These are phyloP conservation scores for Kodamaea fukazawae DNA, from an alignment of 805 yeast species.

Conservation along the genomic window DNA sequence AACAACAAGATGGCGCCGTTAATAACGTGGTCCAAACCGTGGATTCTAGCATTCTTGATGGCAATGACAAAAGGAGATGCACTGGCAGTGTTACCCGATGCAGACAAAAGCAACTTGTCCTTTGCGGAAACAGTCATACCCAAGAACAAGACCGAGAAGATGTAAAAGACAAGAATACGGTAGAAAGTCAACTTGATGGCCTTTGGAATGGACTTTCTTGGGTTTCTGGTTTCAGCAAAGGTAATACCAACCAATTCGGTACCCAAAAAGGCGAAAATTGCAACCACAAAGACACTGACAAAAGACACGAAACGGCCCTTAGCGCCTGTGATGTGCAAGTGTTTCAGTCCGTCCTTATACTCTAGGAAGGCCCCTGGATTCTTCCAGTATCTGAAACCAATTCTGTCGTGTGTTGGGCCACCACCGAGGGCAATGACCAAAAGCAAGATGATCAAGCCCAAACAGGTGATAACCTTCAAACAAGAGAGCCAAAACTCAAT, in stretches of 20 bases:
- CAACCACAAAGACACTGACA: slow-evolving; percentile 59
- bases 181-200: slow-evolving; percentile 69
- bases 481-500: slow-evolving; percentile 56
- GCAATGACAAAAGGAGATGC: slow-evolving; percentile 89
- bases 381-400: slow-evolving; percentile 70
- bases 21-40: slow-evolving; percentile 68
- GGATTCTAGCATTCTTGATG: slow-evolving; percentile 60
- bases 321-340: slow-evolving; percentile 37
- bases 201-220: slow-evolving; percentile 65
- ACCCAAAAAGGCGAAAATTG: slow-evolving; percentile 70
- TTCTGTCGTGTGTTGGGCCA: slow-evolving; percentile 68
- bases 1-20: slow-evolving; percentile 76
- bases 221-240: slow-evolving; percentile 67
- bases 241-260: slow-evolving; percentile 70
- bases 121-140: slow-evolving; percentile 67
- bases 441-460: slow-evolving; percentile 64
- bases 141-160: slow-evolving; percentile 57
- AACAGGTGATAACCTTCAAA: slow-evolving; percentile 61
- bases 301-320: slow-evolving; percentile 61
- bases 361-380: slow-evolving; percentile 61
- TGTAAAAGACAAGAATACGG: slow-evolving; percentile 61
- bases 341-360: slow-evolving; percentile 43
- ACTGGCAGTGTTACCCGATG: slow-evolving; percentile 56
- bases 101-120: slow-evolving; percentile 49
- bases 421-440: slow-evolving; percentile 74